Evolutionary conservation across 2,329 filamentous ascomycete species (phyloP), one percentile per base, ranked within the genome.

Genomic region (Cercospora sp.): DNA sequence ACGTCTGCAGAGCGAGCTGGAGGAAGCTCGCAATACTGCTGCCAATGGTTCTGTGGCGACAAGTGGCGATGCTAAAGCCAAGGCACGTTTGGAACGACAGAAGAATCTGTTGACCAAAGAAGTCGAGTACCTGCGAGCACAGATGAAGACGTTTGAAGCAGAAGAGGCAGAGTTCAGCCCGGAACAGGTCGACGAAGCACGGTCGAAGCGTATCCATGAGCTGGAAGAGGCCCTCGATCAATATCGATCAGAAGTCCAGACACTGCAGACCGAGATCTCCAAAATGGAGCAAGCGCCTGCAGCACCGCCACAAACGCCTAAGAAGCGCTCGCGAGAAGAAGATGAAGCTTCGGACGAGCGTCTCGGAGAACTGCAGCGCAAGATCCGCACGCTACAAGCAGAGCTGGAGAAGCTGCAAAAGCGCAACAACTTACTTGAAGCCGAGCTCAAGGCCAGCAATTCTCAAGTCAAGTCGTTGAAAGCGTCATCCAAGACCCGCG

Each of bases 91-190:
- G 0, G 94, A 99, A 74, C 87, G 95, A 67, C 94, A 98, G 77
- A 91, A 92, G 67, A 88, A 86, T 0, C 85, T 99, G 7, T 93
- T 94, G 0, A 85, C 93, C 26, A 97, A 97, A 77, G 96, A 99
- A 78, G 92, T 95, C 0, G 94, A 97, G 73, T 97, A 97, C 77
- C 86, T 99, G 6, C 91, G 95, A 24, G 94, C 93, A 0, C 95
- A 99, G 79, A 85, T 98, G 65, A 94, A 94, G 80, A 90, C 91
- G 0, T 82, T 96, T 69, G 92, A 98, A 75, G 87, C 88, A 0
- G 95, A 99, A 79, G 94, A 98, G 75, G 88, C 89, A 63, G 94
- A 94, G 0, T 91, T 97, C 81, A 89, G 94, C 65, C 88, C 92
- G 0, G 91, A 93, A 37, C 89, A 87, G 53, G 90, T 91, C 64